These are phyloP conservation scores for Diutina mesorugosa DNA, from an alignment of 1,139 yeast genomes.

Conservation along the genomic window DNA sequence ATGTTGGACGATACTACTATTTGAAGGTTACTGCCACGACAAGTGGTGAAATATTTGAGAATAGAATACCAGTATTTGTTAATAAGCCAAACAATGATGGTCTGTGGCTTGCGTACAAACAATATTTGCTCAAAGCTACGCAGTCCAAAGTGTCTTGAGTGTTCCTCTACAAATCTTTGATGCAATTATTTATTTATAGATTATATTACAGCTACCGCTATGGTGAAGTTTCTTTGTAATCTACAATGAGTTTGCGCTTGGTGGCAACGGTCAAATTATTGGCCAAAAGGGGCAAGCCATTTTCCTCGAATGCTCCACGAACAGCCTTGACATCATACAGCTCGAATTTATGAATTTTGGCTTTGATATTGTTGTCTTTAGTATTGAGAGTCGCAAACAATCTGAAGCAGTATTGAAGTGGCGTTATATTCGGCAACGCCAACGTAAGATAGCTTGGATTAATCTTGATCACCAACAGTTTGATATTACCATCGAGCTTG, in stretches of 20 bases:
- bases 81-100: background rate
- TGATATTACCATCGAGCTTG: background rate
- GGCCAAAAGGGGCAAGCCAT: background rate
- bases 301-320: conserved; percentile 1
- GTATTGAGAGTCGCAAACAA: background rate
- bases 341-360: background rate
- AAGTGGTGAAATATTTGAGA: background rate
- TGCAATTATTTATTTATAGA: background rate
- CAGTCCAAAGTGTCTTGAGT: background rate
- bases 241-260: background rate
- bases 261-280: background rate
- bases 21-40: conserved; percentile 5
- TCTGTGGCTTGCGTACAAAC: background rate
- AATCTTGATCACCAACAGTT: background rate
- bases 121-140: background rate
- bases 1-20: conserved; percentile 15
- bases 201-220: background rate
- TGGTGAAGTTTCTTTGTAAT: background rate
- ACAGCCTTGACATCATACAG: background rate
- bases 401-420: background rate
- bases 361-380: background rate
- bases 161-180: background rate
- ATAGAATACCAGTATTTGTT: background rate
- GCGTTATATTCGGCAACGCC: background rate
- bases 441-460: background rate